These are phyloP conservation scores for Saccharomyces mikatae DNA, from an alignment of 805 yeast species.

Conservation along the genomic window DNA sequence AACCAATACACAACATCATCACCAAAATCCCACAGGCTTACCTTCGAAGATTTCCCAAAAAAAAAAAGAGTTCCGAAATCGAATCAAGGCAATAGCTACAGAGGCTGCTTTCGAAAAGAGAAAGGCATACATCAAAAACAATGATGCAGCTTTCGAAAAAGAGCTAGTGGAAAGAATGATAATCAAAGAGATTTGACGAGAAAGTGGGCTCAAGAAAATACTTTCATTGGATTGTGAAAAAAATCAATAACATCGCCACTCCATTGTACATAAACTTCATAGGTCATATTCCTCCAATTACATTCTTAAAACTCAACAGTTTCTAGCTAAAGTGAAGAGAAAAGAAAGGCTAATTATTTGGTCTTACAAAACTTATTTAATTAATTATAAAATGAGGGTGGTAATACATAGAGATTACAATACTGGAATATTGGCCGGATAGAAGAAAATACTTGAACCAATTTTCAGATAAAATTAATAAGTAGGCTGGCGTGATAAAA, in stretches of 20 bases:
- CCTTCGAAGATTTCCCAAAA: constrained; percentile 1
- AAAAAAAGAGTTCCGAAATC: constrained; percentile 13
- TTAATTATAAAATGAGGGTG: background rate
- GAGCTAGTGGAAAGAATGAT: constrained; percentile 18
- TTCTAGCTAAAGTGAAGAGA: background rate
- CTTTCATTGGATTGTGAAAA: background rate
- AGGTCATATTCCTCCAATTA: background rate
- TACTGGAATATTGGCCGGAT: background rate
- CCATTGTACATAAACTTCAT: background rate
- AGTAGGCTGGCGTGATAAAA: background rate
- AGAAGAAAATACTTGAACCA: background rate
- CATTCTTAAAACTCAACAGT: background rate
- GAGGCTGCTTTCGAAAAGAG: constrained; percentile 26
- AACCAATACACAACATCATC: background rate
- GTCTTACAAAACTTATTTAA: background rate
- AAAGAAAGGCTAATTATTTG: background rate
- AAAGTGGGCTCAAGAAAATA: background rate
- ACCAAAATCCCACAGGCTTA: background rate
- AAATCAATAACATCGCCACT: background rate
- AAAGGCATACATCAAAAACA: constrained; percentile 19
- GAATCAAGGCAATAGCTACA: constrained; percentile 18
- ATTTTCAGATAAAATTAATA: background rate
- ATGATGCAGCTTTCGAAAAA: constrained; percentile 15
- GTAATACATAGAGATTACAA: background rate
- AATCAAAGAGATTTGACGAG: background rate